phyloP scores from a whole-genome alignment of 352 stramenopile species.

The Globisporangium nodosum region DNA sequence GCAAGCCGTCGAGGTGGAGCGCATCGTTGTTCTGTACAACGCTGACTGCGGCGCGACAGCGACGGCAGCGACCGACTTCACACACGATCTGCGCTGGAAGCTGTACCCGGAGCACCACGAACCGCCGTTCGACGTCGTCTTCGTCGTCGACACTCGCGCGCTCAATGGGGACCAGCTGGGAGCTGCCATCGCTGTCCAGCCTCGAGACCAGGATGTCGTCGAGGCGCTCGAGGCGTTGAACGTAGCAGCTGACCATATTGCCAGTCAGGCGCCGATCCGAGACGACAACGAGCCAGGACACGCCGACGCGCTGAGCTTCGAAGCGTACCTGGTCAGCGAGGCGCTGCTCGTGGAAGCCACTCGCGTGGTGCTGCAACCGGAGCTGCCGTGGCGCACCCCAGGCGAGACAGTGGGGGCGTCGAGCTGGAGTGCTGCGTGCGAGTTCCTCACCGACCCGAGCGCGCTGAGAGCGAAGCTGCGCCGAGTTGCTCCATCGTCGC shows the following conservation, averaged over 20 bases:
- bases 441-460: constrained; percentile 28
- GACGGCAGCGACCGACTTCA: constrained; percentile 23
- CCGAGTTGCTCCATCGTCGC: constrained; percentile 2
- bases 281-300: not conserved
- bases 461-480: constrained; percentile 22
- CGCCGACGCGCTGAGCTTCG: constrained; percentile 23
- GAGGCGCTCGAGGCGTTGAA: constrained; percentile 19
- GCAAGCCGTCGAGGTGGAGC: constrained; percentile 19
- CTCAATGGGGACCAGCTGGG: not conserved
- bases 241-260: constrained; percentile 14
- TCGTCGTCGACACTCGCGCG: constrained; percentile 3
- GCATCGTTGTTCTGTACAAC: constrained; percentile 23
- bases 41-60: constrained; percentile 27
- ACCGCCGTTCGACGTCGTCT: constrained; percentile 23
- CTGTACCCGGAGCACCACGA: constrained; percentile 22
- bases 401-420: constrained; percentile 49
- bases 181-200: not conserved
- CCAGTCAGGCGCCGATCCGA: constrained; percentile 9
- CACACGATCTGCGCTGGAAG: constrained; percentile 20
- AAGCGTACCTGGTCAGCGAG: constrained; percentile 54
- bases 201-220: constrained; percentile 23
- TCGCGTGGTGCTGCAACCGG: constrained; percentile 35
- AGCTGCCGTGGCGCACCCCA: constrained; percentile 30
- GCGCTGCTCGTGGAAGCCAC: constrained; percentile 47
- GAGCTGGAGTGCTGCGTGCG: constrained; percentile 42